phyloP scores from a whole-genome alignment of 352 stramenopile species.

The Phytophthora uliginosa region DNA sequence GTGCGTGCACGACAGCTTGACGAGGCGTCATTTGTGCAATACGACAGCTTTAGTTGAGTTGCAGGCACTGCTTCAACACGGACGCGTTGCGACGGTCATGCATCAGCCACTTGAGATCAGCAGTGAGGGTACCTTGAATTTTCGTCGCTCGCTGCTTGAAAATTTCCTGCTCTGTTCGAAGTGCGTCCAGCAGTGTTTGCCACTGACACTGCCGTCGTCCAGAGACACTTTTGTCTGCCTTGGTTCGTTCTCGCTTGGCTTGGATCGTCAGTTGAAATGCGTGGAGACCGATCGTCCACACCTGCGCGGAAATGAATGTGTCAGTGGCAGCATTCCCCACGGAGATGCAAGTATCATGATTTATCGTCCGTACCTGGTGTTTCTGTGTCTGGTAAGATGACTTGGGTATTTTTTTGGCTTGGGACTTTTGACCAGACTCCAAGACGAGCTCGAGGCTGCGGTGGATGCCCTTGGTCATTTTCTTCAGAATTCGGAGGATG shows the following conservation, averaged over 20 bases:
- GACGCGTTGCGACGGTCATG: conserved; percentile 38
- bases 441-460: conserved; percentile 35
- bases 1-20: neutral
- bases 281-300: conserved; percentile 54
- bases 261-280: conserved; percentile 48
- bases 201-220: conserved; percentile 19
- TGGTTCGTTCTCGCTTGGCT: conserved; percentile 26
- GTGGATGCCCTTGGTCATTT: conserved; percentile 59
- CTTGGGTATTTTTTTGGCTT: neutral
- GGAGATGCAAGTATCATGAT: neutral
- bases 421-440: neutral
- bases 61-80: conserved; percentile 37
- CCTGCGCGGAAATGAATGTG: conserved; percentile 26
- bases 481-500: conserved; percentile 49
- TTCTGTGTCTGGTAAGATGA: conserved; percentile 26
- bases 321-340: neutral
- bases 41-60: neutral
- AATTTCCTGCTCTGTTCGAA: conserved; percentile 24
- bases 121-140: conserved; percentile 2
- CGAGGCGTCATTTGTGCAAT: too few relatives aligned
- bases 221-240: conserved; percentile 6
- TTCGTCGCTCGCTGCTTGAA: conserved; percentile 14
- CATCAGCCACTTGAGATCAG: conserved; percentile 35
- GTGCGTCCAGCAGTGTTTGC: conserved; percentile 30
- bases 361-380: conserved; percentile 27